Conservation (phyloP, 2,329 filamentous ascomycete species). For the Botrytis galanthina region DNA sequence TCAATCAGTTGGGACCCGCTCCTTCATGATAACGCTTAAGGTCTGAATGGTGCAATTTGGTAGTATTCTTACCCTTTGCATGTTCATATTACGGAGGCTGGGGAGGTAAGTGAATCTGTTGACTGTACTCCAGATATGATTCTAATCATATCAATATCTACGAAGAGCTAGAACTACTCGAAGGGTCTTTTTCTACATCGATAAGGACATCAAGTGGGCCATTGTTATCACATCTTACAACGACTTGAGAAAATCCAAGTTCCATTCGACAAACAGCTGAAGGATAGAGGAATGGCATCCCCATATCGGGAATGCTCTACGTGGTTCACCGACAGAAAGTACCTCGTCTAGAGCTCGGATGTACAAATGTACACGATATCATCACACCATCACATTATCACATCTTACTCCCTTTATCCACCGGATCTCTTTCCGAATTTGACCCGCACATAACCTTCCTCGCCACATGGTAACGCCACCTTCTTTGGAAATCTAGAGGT, state of each 20-base stretch:
- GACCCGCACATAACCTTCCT: neutral
- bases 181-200: neutral
- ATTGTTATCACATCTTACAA: neutral
- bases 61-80: neutral
- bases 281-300: neutral
- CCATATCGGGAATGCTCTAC: neutral
- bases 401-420: neutral
- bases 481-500: neutral
- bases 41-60: neutral
- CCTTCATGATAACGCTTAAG: neutral
- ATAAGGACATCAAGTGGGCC: neutral
- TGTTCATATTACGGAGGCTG: neutral
- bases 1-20: neutral
- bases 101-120: neutral
- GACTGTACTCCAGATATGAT: neutral
- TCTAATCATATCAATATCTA: neutral
- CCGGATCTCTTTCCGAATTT: neutral
- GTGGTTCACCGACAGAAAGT: neutral
- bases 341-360: neutral
- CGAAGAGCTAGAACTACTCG: neutral
- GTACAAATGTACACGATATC: neutral
- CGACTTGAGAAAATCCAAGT: neutral
- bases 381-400: neutral
- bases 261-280: neutral
- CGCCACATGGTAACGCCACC: neutral